Evolutionary conservation across 331 rosid species (phyloP).

Genomic region (Erythrophleum ivorense): DNA sequence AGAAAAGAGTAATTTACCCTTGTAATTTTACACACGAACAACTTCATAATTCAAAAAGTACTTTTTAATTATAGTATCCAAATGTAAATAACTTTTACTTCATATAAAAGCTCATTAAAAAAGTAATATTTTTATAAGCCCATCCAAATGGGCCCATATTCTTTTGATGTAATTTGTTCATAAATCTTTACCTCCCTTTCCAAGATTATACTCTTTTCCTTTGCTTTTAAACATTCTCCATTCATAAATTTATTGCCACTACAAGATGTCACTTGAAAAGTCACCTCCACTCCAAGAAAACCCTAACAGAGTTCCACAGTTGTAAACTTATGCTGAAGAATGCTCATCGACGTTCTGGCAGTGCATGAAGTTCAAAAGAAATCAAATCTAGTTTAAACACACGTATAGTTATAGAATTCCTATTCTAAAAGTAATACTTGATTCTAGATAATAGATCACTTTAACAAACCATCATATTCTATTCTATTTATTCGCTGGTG

Average conservation of each 20-base stretch:
- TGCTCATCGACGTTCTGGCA: not conserved
- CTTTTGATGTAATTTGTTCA: not conserved
- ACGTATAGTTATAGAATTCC: not conserved
- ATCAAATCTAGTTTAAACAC: not conserved
- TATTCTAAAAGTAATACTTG: conserved; percentile 1
- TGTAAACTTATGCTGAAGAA: not conserved
- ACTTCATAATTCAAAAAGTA: not conserved
- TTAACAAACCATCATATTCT: conserved; percentile 8
- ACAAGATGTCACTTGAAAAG: not conserved
- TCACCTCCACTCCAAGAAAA: not conserved
- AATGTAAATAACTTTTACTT: not conserved
- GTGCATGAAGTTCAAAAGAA: conserved; percentile 2
- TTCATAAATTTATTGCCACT: not conserved
- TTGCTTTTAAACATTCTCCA: not conserved
- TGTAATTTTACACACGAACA: not conserved
- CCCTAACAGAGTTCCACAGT: not conserved
- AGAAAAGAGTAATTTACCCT: not conserved
- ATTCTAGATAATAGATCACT: not conserved
- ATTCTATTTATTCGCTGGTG: not conserved
- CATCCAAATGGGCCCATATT: not conserved
- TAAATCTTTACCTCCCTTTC: not conserved
- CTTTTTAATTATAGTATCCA: not conserved
- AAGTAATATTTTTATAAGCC: not conserved
- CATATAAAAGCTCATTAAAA: not conserved
- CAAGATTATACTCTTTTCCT: not conserved